Evolutionary conservation across 139 green algal species (phyloP).

Genomic region (Nannochloris sp.): DNA sequence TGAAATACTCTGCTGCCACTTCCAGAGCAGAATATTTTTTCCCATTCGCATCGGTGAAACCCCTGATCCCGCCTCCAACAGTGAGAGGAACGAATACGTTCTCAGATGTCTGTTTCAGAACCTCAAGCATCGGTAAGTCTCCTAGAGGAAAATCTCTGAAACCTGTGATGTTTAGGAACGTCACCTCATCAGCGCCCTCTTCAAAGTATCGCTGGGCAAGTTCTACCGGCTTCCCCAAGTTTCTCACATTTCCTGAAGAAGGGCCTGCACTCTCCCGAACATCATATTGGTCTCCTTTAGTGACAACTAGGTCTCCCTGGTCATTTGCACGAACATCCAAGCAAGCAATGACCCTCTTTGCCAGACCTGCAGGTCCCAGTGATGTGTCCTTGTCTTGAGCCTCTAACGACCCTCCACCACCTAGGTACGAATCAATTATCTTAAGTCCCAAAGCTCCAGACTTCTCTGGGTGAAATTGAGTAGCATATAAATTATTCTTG

Average conservation of each 20-base stretch:
- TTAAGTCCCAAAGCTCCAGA: conserved; percentile 64
- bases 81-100: conserved; percentile 97
- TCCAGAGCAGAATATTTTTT: conserved; percentile 74
- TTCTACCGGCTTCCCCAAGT: conserved; percentile 69
- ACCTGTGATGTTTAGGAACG: conserved; percentile 98
- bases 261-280: conserved; percentile 71
- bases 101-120: conserved; percentile 68
- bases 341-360: conserved; percentile 94
- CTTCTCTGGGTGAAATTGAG: conserved; percentile 99
- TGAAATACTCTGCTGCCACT: conserved; percentile 95
- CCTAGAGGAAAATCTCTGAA: conserved; percentile 87
- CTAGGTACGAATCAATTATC: conserved; percentile 71
- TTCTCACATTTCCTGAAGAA: conserved; percentile 65
- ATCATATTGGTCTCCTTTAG: conserved; percentile 84
- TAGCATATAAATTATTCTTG: conserved; percentile 69
- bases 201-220: conserved; percentile 79
- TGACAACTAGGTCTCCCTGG: conserved; percentile 89
- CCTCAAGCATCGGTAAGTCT: conserved; percentile 95
- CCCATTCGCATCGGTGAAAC: conserved; percentile 77
- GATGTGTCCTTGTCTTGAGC: background rate
- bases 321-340: conserved; percentile 96
- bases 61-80: conserved; percentile 91
- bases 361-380: conserved; percentile 47
- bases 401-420: conserved; percentile 25
- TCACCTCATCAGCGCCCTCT: conserved; percentile 93